Evolutionary conservation across 768 basidiomycete species (phyloP), one percentile per base, ranked within the genome.

Genomic region (Termitomyces sp.): DNA sequence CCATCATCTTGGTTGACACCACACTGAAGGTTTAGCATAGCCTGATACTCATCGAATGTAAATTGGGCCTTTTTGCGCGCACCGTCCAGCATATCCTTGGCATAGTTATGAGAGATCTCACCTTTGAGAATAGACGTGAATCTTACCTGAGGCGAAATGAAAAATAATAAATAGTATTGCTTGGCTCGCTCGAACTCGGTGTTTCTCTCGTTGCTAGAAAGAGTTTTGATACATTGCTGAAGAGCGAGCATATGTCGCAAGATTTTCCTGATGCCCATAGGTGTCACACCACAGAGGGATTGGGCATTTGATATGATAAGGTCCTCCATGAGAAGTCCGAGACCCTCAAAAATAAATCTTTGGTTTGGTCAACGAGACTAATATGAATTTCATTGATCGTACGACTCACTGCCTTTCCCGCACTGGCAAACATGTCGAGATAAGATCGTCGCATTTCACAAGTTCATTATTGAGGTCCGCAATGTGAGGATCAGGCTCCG

Each of bases 41-140:
- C 81, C 69, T 94, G 90, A 71, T 96, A 98, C 67, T 98, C 92
- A 62, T 96, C 94, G 63, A 97, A 96, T 4, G 79, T 83, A 74
- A 92, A 98, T 39, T 71, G 71, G 60, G 82, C 83, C 61, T 79
- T 77, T 48, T 75, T 62, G 27, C 86, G 84, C 54, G 93, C 83
- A 12, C 78, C 72, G 29, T 90, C 85, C 49, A 98, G 76, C 81
- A 98, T 85, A 52, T 82, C 83, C 94, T 96, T 32, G 12, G 22
- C 32, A 16, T 48, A 20, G 24, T 10, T 14, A 22, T 42, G 48
- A 49, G 20, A 43, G 2, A 43, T 22, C 29, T 22, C 27, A 37
- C 27, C n/a, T 1, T 32, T n/a, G 12, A 27, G 0, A 36, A 4
- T 47, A 12, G 13, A 16, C 14, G 32, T 27, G 5, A 29, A 32